Conservation (phyloP, 2,329 filamentous ascomycete species). For the Exophiala aquamarina region DNA sequence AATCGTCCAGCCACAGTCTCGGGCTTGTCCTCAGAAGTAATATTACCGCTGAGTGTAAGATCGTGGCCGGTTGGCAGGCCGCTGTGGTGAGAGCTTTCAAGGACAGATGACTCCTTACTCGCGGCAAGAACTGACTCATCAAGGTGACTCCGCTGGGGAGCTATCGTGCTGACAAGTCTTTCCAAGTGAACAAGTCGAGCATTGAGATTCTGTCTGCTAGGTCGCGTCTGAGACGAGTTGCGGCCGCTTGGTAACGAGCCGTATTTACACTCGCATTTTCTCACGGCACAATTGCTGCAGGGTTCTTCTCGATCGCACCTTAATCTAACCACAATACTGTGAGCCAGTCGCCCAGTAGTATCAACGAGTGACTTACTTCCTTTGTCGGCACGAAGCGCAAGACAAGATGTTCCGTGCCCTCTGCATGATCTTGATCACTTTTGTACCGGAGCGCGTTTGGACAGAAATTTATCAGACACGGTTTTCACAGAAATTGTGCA, state of each 20-base stretch:
- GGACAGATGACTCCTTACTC: neutral
- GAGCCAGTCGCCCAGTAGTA: neutral
- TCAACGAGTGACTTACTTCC: neutral
- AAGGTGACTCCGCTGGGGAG: neutral
- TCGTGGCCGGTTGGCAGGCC: neutral
- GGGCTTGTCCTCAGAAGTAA: neutral
- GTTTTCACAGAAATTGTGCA: too few species aligned
- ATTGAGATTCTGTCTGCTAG: neutral
- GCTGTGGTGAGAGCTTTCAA: neutral
- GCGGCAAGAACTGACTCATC: neutral
- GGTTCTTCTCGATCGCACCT: slow-evolving; percentile 1
- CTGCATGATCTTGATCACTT: neutral
- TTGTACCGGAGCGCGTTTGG: too few species aligned
- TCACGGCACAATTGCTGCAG: slow-evolving; percentile 1
- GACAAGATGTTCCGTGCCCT: neutral
- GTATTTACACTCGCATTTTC: neutral
- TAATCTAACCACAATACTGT: neutral
- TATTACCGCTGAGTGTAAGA: neutral
- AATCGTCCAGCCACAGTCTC: neutral
- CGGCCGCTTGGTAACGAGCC: neutral
- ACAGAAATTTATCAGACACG: too few species aligned
- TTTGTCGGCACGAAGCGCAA: neutral
- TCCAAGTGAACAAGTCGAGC: neutral
- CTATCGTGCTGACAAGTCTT: slow-evolving; percentile 1
- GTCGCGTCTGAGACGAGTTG: neutral